Conservation (phyloP, 768 basidiomycete species). For the Gloeopeniophorella convolvens region DNA sequence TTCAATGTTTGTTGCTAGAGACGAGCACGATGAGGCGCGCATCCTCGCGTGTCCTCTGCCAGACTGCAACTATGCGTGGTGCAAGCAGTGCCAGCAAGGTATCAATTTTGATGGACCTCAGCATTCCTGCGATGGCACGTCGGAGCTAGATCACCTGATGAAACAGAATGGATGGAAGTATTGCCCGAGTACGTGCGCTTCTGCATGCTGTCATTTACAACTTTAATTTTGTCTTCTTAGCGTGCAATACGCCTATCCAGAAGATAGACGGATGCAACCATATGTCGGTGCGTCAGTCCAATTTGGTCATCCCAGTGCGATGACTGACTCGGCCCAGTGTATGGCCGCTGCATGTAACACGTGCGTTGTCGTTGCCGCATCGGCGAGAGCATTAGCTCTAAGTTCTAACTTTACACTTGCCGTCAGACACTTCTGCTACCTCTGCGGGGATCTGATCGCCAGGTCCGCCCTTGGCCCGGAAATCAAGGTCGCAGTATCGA, state of each 20-base stretch:
- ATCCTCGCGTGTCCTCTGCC: slow-evolving; percentile 27
- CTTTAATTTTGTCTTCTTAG: slow-evolving; percentile 21
- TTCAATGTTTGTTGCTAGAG: slow-evolving; percentile 26
- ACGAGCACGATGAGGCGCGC: slow-evolving; percentile 23
- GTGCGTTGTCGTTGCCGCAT: slow-evolving; percentile 10
- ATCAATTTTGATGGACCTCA: slow-evolving; percentile 20
- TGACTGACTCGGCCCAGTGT: slow-evolving; percentile 32
- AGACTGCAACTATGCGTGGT: slow-evolving; percentile 28
- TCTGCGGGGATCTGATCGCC: slow-evolving; percentile 43
- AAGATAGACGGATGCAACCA: slow-evolving; percentile 52
- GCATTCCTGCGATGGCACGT: slow-evolving; percentile 30
- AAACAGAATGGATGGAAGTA: slow-evolving; percentile 28
- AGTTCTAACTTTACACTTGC: too few relatives aligned
- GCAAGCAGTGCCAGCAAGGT: slow-evolving; percentile 27
- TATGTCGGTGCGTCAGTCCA: slow-evolving; percentile 41
- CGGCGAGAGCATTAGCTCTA: background rate
- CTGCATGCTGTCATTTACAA: background rate
- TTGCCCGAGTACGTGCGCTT: slow-evolving; percentile 27
- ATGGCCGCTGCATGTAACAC: slow-evolving; percentile 52
- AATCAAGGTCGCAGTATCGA: slow-evolving; percentile 26
- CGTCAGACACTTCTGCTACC: slow-evolving; percentile 56
- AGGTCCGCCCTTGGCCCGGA: slow-evolving; percentile 31
- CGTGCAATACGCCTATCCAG: slow-evolving; percentile 43
- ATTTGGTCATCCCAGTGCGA: background rate
- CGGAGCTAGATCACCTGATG: slow-evolving; percentile 30